Evolutionary conservation across 129 eudicot species (phyloP).

Genomic region (Solidago caesia): DNA sequence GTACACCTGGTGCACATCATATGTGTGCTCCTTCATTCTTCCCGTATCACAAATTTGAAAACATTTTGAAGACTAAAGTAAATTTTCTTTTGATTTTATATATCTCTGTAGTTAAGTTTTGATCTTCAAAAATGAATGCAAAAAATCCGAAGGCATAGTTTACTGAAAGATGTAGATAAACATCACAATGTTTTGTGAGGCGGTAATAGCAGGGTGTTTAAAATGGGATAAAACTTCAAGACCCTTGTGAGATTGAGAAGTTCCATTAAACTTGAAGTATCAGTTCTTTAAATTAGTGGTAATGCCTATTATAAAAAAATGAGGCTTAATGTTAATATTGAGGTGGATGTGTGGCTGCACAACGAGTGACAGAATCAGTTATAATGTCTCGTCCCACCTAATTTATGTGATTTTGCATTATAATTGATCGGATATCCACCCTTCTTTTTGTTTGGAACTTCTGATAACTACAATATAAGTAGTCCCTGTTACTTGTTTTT

Average conservation of each 20-base stretch:
- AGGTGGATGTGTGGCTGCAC: not conserved
- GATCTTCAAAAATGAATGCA: not conserved
- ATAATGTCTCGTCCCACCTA: not conserved
- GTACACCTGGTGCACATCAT: not conserved
- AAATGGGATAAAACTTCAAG: not conserved
- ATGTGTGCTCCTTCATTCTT: too few species aligned
- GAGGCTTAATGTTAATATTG: not conserved
- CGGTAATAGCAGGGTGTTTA: not conserved
- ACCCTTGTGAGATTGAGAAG: not conserved
- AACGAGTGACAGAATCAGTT: not conserved
- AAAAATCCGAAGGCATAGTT: not conserved
- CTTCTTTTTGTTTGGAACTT: too few species aligned
- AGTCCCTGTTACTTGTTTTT: not conserved
- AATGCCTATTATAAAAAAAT: not conserved
- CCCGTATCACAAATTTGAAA: not conserved
- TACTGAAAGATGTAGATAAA: too few species aligned
- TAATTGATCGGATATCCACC: too few species aligned
- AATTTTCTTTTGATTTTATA: not conserved
- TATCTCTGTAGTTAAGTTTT: not conserved
- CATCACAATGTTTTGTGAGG: not conserved
- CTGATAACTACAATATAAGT: not conserved
- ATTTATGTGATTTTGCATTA: too few species aligned
- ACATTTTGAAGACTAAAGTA: slow-evolving; percentile 5
- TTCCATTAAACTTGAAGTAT: not conserved
- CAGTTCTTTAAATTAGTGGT: not conserved